These are phyloP conservation scores for Oryza meridionalis DNA, from an alignment of 176 grass and related monocot species.

Conservation along the genomic window DNA sequence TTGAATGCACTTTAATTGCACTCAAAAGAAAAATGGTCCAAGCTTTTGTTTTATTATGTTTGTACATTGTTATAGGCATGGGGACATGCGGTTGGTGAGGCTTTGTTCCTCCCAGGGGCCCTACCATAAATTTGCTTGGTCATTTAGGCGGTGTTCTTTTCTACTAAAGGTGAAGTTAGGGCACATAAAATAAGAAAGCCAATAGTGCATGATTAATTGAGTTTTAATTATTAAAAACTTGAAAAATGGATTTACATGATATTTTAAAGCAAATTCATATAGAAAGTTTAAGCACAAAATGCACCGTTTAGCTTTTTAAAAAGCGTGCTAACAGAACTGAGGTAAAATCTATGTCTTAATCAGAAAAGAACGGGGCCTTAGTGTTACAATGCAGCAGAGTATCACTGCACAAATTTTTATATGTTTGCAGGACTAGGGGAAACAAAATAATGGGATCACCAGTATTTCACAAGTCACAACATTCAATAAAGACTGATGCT, in stretches of 20 bases:
- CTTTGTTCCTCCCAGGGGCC: not conserved
- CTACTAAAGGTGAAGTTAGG: no score
- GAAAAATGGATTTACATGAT: no score
- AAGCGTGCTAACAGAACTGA: no score
- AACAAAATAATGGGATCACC: not conserved
- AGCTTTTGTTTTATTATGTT: conserved; percentile 16
- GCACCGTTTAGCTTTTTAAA: no score
- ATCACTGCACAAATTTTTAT: not conserved
- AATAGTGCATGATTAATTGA: no score
- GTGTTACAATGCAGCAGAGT: not conserved
- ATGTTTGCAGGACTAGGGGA: not conserved
- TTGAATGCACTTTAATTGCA: conserved; percentile 10
- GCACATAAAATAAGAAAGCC: no score
- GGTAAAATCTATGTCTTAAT: no score
- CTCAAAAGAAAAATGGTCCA: conserved; percentile 12
- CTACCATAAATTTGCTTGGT: not conserved
- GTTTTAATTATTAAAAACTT: no score
- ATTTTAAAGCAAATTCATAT: no score
- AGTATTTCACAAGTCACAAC: conserved; percentile 5
- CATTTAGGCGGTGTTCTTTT: not conserved
- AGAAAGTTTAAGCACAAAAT: no score
- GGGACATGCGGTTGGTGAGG: not conserved
- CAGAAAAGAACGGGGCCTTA: not conserved
- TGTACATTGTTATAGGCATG: not conserved
- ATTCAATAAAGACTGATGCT: not conserved